A percentile compares a stretch with the other conserved stretches of the same genome.
phyloP scores from a whole-genome alignment of 2,329 filamentous ascomycete species.

The Talaromyces sp. region DNA sequence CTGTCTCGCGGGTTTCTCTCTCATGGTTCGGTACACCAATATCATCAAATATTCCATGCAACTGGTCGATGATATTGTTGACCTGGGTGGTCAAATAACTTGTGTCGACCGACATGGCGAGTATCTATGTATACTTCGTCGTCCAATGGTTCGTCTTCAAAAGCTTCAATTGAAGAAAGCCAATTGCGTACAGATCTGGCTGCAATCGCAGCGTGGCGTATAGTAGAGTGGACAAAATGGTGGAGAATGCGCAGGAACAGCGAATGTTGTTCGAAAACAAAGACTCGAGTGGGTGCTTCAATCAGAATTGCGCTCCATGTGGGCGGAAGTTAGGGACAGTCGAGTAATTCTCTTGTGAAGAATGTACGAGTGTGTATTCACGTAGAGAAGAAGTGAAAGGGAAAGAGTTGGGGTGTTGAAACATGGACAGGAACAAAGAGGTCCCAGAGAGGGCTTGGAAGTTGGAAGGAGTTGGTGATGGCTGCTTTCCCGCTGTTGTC shows the following conservation, averaged over 20 bases:
- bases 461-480: conserved; percentile 28
- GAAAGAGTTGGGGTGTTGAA: conserved; percentile 16
- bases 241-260: conserved; percentile 4
- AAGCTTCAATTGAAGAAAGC: background rate
- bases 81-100: conserved; percentile 93
- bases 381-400: background rate
- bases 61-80: conserved; percentile 85
- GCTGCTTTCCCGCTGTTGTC: conserved; percentile 26
- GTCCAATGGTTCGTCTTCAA: background rate
- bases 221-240: conserved; percentile 13
- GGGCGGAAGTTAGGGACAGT: background rate
- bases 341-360: background rate
- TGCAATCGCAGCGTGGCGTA: conserved; percentile 16
- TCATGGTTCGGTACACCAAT: conserved; percentile 95
- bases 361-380: background rate
- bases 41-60: conserved; percentile 94
- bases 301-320: conserved; percentile 11
- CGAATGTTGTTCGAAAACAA: conserved; percentile 3
- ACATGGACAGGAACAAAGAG: background rate
- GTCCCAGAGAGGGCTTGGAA: background rate
- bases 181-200: background rate
- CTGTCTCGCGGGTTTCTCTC: conserved; percentile 80
- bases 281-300: background rate
- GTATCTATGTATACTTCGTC: background rate
- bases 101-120: conserved; percentile 68